Evolutionary conservation across 768 basidiomycete genomes (phyloP).

Genomic region (Trametes cubensis): DNA sequence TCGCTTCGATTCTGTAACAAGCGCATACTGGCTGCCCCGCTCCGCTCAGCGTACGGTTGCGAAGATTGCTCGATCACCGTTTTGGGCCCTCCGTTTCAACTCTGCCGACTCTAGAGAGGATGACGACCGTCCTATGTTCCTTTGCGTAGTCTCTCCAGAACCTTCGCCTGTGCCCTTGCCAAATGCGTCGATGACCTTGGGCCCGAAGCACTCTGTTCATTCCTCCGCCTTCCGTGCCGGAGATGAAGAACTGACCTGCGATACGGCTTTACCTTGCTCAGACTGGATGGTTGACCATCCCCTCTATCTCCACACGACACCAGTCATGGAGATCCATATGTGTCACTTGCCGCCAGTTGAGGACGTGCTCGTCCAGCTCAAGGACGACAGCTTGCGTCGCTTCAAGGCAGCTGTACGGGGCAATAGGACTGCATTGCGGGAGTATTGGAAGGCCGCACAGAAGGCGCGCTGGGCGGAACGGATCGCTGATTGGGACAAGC

Average conservation of each 20-base stretch:
- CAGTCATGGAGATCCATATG: too few species aligned
- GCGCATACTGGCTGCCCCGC: background rate
- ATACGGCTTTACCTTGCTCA: background rate
- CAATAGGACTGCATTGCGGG: too few species aligned
- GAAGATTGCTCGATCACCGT: background rate
- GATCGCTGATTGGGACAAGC: background rate
- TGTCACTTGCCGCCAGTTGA: too few species aligned
- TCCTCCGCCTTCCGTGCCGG: background rate
- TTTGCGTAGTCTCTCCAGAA: background rate
- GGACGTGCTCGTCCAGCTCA: too few species aligned
- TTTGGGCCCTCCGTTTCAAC: background rate
- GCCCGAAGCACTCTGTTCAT: background rate
- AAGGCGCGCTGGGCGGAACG: too few species aligned
- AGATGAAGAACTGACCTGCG: background rate
- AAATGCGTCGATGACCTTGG: background rate
- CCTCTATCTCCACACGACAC: too few species aligned
- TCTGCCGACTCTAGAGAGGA: background rate
- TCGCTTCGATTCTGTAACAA: too few species aligned
- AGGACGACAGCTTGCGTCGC: too few species aligned
- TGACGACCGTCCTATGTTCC: background rate
- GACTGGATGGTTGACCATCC: too few species aligned
- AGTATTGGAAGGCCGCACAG: too few species aligned
- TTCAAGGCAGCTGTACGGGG: too few species aligned
- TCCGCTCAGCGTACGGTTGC: background rate
- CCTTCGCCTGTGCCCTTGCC: background rate